Percentiles rank a stretch among this genome's conserved stretches.
phyloP scores from a whole-genome alignment of 352 stramenopile species.

The Peronospora farinosa region DNA sequence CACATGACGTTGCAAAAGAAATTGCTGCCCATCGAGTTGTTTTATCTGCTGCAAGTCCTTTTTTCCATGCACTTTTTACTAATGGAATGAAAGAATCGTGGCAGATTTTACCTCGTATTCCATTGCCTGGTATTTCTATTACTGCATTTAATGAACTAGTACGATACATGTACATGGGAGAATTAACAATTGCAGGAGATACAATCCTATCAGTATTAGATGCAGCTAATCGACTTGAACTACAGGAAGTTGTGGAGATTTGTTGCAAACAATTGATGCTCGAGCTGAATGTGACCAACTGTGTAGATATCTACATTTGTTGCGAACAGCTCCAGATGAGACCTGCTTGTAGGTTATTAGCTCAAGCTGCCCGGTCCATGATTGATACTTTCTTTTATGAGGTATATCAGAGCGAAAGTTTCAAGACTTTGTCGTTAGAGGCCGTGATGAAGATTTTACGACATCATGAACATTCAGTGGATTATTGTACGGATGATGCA shows the following conservation, averaged over 20 bases:
- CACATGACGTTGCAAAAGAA: constrained; percentile 12
- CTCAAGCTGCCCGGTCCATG: constrained; percentile 51
- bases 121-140: constrained; percentile 46
- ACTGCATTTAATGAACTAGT: constrained; percentile 45
- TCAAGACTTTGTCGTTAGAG: constrained; percentile 45
- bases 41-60: constrained; percentile 53
- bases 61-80: constrained; percentile 73
- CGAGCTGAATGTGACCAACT: constrained; percentile 59
- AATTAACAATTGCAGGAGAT: constrained; percentile 46
- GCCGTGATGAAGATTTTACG: constrained; percentile 40
- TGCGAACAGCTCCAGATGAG: constrained; percentile 53
- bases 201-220: constrained; percentile 59
- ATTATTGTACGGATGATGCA: constrained; percentile 23
- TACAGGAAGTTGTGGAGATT: constrained; percentile 58
- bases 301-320: constrained; percentile 68
- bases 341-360: constrained; percentile 40
- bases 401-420: constrained; percentile 48
- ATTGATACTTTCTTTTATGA: constrained; percentile 58
- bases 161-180: constrained; percentile 63
- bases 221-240: constrained; percentile 65
- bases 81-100: constrained; percentile 62
- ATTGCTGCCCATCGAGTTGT: constrained; percentile 59
- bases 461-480: constrained; percentile 22
- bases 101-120: constrained; percentile 25
- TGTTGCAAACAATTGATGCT: constrained; percentile 71